A percentile compares a stretch with the other conserved stretches of the same genome.
phyloP scores from a whole-genome alignment of 2,329 filamentous ascomycete genomes.

The Clarireedia hainanense region DNA sequence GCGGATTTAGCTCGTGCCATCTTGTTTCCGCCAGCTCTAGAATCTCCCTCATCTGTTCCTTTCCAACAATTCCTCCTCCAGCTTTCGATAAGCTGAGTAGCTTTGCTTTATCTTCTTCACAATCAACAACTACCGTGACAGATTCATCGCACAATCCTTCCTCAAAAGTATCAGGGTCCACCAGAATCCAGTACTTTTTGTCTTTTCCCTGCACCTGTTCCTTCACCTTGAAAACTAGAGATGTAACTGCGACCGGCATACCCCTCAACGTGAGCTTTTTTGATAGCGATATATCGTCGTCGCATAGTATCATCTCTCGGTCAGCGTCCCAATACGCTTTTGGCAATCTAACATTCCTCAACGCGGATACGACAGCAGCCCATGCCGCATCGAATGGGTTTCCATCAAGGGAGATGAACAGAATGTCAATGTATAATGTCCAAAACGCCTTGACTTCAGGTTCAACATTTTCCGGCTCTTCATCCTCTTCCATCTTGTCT shows the following conservation, averaged over 20 bases:
- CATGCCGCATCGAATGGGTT: slow-evolving; percentile 89
- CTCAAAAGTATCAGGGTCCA: slow-evolving; percentile 86
- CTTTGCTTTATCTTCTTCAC: slow-evolving; percentile 37
- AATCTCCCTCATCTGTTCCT: slow-evolving; percentile 52
- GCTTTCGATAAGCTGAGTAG: slow-evolving; percentile 73
- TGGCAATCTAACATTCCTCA: slow-evolving; percentile 71
- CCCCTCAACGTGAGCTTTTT: slow-evolving; percentile 51
- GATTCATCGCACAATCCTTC: slow-evolving; percentile 76
- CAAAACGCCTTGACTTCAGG: slow-evolving; percentile 75
- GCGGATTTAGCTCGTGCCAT: slow-evolving; percentile 45
- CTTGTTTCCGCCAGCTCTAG: slow-evolving; percentile 52
- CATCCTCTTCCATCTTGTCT: slow-evolving; percentile 34
- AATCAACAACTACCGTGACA: slow-evolving; percentile 77
- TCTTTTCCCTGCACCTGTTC: slow-evolving; percentile 38
- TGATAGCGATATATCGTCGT: slow-evolving; percentile 46
- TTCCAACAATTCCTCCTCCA: slow-evolving; percentile 66
- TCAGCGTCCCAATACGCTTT: slow-evolving; percentile 78
- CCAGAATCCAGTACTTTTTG: slow-evolving; percentile 64
- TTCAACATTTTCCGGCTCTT: slow-evolving; percentile 25
- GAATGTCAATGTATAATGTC: slow-evolving; percentile 90
- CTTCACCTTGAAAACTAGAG: slow-evolving; percentile 65
- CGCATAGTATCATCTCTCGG: slow-evolving; percentile 70
- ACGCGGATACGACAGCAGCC: slow-evolving; percentile 73
- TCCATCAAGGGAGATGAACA: slow-evolving; percentile 88
- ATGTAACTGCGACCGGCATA: slow-evolving; percentile 69